Evolutionary conservation across 2,329 filamentous ascomycete genomes (phyloP).

Genomic region (Fusarium armeniacum): DNA sequence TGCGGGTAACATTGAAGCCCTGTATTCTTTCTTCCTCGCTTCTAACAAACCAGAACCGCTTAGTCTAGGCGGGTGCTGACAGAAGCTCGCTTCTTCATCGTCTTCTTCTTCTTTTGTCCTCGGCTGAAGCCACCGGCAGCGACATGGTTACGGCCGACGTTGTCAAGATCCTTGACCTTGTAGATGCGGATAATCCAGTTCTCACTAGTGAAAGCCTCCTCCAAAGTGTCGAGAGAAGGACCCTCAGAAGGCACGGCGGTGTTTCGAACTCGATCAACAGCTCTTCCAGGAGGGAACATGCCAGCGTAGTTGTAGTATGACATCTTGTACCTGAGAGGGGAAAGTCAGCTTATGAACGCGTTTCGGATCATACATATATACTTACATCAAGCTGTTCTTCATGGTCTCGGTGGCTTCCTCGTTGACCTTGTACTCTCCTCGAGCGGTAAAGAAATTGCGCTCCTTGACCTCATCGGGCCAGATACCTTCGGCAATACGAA

Average conservation of each 20-base stretch:
- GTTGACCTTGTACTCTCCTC: slow-evolving; percentile 96
- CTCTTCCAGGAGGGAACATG: slow-evolving; percentile 93
- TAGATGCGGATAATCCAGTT: slow-evolving; percentile 99
- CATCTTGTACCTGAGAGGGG: slow-evolving; percentile 92
- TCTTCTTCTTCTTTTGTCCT: slow-evolving; percentile 87
- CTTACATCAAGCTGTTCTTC: slow-evolving; percentile 99
- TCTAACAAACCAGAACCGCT: slow-evolving; percentile 28
- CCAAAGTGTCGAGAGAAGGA: slow-evolving; percentile 87
- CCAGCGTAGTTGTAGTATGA: slow-evolving; percentile 98
- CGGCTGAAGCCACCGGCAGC: slow-evolving; percentile 77
- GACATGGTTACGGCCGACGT: slow-evolving; percentile 89
- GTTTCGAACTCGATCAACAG: slow-evolving; percentile 88
- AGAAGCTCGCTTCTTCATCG: slow-evolving; percentile 78
- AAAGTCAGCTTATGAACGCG: slow-evolving; percentile 25
- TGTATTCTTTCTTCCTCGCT: slow-evolving; percentile 42
- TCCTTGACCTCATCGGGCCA: slow-evolving; percentile 99
- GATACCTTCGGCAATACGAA: slow-evolving; percentile 97
- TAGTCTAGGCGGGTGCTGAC: slow-evolving; percentile 81
- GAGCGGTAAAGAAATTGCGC: slow-evolving; percentile 92
- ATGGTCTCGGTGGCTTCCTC: slow-evolving; percentile 94
- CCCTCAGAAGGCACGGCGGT: slow-evolving; percentile 84
- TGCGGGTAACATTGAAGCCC: slow-evolving; percentile 40
- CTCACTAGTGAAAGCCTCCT: slow-evolving; percentile 98
- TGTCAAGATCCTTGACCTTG: slow-evolving; percentile 99
- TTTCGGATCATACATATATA: slow-evolving; percentile 31